These are phyloP conservation scores for Fusarium verticillioides DNA, from an alignment of 2,329 filamentous ascomycete genomes.

Conservation along the genomic window DNA sequence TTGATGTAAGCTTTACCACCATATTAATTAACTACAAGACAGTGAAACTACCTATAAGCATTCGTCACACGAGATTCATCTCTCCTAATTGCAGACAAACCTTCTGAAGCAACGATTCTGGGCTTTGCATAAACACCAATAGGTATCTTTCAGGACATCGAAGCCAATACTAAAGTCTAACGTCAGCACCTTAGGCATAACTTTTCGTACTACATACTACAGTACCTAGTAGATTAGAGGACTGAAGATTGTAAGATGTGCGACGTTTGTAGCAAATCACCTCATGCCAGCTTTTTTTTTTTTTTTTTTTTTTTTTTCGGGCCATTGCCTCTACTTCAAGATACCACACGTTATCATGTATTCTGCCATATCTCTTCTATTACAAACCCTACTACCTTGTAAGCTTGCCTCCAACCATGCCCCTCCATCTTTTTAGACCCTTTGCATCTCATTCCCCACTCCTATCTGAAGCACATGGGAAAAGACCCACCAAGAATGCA, in stretches of 20 bases:
- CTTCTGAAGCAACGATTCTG: not conserved
- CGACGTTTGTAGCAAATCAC: not conserved
- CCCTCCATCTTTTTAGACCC: conserved; percentile 19
- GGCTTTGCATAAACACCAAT: not conserved
- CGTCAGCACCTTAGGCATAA: not conserved
- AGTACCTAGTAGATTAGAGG: not conserved
- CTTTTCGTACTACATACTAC: not conserved
- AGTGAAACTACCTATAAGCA: not conserved
- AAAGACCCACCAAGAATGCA: conserved; percentile 26
- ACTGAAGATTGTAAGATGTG: too few relatives aligned
- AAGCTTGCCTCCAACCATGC: conserved; percentile 4
- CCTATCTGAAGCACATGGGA: not conserved
- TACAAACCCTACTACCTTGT: not conserved
- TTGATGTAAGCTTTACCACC: not conserved
- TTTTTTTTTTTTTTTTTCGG: not conserved
- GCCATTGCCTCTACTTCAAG: not conserved
- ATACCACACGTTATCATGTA: not conserved
- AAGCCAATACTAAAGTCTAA: not conserved
- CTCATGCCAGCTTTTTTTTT: not conserved
- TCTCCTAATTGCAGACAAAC: not conserved
- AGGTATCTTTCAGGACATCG: not conserved
- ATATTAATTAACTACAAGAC: not conserved
- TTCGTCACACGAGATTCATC: not conserved
- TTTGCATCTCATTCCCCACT: conserved; percentile 20
- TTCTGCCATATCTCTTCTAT: not conserved